phyloP scores from a whole-genome alignment of 176 grass and related monocot species.

The Avena atlantica region DNA sequence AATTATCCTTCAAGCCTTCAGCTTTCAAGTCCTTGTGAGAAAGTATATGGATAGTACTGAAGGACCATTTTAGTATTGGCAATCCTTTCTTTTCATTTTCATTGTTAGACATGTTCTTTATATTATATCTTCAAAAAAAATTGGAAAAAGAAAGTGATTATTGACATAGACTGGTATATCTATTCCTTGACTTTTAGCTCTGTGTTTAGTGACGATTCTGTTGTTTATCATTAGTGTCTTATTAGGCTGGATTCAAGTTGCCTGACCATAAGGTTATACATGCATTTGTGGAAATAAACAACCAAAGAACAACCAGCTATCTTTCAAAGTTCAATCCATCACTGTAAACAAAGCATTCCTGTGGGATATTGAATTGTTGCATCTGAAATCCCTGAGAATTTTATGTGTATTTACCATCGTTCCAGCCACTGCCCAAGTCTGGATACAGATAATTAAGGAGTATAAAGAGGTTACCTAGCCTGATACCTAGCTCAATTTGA shows the following conservation, averaged over 20 bases:
- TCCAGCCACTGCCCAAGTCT: not conserved
- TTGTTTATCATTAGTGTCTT: not conserved
- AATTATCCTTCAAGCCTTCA: not conserved
- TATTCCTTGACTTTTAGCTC: conserved; percentile 8
- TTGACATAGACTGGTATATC: not conserved
- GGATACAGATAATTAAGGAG: conserved; percentile 25
- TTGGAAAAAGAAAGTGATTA: conserved; percentile 20
- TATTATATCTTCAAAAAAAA: not conserved
- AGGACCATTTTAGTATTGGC: not conserved
- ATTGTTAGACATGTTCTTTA: not conserved
- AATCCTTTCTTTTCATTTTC: not conserved
- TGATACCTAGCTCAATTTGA: conserved; percentile 6
- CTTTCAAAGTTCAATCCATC: conserved; percentile 17
- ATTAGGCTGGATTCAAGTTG: not conserved
- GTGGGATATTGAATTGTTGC: not conserved
- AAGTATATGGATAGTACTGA: conserved; percentile 12
- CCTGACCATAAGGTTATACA: not conserved
- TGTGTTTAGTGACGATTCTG: not conserved
- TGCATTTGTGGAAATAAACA: not conserved
- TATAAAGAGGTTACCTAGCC: conserved; percentile 19
- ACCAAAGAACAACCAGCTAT: not conserved
- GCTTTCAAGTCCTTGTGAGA: not conserved
- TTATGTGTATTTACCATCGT: not conserved
- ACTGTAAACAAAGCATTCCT: conserved; percentile 25
- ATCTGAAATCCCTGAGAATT: not conserved